These are phyloP conservation scores for Diversispora epigaea DNA, from an alignment of 192 early-diverging fungal species.

Conservation along the genomic window DNA sequence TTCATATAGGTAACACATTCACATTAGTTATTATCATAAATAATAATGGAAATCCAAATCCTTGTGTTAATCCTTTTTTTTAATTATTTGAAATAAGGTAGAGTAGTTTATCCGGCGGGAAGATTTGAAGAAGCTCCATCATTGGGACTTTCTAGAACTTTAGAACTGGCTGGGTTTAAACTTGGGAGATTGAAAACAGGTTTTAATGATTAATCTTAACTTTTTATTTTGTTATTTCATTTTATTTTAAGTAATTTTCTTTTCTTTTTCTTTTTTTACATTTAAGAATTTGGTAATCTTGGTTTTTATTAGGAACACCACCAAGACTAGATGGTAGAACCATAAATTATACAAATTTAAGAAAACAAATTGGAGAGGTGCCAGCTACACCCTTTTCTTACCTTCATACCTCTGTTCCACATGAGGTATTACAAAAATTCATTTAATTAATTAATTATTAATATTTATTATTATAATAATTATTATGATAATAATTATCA, in stretches of 20 bases:
- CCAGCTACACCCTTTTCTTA: conserved; percentile 77
- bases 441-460: no score
- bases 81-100: conserved; percentile 34
- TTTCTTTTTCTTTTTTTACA: neutral
- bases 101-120: conserved; percentile 67
- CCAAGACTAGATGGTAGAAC: conserved; percentile 72
- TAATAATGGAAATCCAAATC: no score
- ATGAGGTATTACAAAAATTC: conserved; percentile 42
- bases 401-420: conserved; percentile 66
- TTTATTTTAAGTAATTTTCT: neutral
- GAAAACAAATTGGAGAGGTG: conserved; percentile 66
- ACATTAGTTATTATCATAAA: no score
- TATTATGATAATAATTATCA: no score
- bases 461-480: no score
- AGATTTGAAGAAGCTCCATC: conserved; percentile 73
- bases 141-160: conserved; percentile 71
- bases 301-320: conserved; percentile 59
- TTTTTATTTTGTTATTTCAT: neutral
- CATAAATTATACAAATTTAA: conserved; percentile 69
- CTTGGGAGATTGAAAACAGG: conserved; percentile 80
- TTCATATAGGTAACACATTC: conserved; percentile 63
- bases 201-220: neutral
- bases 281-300: no score
- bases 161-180: conserved; percentile 71
- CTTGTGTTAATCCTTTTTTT: no score